Evolutionary conservation across 331 rosid genomes (phyloP).

Genomic region (Quercus tomentella): DNA sequence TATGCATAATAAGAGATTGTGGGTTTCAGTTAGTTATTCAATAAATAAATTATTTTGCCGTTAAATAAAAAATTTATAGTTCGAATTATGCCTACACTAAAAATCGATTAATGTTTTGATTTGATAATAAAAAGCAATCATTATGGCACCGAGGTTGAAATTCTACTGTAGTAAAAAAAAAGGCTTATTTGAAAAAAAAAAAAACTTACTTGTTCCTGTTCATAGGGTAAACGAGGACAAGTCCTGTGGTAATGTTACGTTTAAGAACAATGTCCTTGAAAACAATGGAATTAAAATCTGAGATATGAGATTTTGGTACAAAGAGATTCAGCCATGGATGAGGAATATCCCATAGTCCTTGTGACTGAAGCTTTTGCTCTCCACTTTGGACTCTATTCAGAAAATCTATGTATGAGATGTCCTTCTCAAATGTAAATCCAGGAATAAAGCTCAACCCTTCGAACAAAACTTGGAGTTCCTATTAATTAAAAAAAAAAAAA

Average conservation of each 20-base stretch:
- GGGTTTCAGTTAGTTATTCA: too few species aligned
- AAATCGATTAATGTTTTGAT: too few species aligned
- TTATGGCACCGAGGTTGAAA: too few species aligned
- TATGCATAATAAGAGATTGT: too few species aligned
- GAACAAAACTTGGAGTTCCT: slow-evolving; percentile 54
- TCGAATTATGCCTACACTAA: fast-evolving
- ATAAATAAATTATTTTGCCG: too few species aligned
- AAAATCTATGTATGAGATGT: slow-evolving; percentile 58
- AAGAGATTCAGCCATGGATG: slow-evolving; percentile 93
- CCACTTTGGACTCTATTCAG: slow-evolving; percentile 69
- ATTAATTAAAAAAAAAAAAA: not conserved
- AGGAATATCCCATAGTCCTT: slow-evolving; percentile 90
- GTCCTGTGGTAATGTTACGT: slow-evolving; percentile 70
- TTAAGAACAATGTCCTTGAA: slow-evolving; percentile 54
- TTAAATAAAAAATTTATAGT: too few species aligned
- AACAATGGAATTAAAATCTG: slow-evolving; percentile 54
- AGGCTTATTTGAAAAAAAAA: too few species aligned
- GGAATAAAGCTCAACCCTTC: slow-evolving; percentile 53
- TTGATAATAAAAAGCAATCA: too few species aligned
- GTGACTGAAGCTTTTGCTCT: slow-evolving; percentile 70
- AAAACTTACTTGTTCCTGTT: slow-evolving; percentile 68
- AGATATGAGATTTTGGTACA: slow-evolving; percentile 56
- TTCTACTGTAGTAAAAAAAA: too few species aligned
- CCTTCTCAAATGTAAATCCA: slow-evolving; percentile 61
- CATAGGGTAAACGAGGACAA: slow-evolving; percentile 76